Conservation (phyloP, 2,329 filamentous ascomycete species). For the Calycina herbarum region DNA sequence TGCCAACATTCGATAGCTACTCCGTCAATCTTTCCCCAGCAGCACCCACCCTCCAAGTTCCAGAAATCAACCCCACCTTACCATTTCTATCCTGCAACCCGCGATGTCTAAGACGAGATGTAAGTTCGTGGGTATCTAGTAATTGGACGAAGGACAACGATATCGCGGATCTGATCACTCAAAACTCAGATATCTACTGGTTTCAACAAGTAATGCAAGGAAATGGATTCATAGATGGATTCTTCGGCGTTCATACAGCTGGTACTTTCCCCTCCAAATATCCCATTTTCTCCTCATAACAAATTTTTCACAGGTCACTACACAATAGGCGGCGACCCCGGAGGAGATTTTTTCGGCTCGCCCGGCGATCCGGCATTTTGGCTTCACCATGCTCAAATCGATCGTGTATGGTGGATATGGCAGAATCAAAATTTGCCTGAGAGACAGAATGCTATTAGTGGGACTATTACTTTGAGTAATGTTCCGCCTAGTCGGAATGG, state of each 20-base stretch:
- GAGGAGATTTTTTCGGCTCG: conserved; percentile 45
- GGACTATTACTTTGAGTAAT: conserved; percentile 44
- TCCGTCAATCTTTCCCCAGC: conserved; percentile 22
- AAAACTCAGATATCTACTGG: conserved; percentile 11
- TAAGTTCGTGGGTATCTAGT: conserved; percentile 8
- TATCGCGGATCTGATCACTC: conserved; percentile 5
- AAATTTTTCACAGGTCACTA: conserved; percentile 37
- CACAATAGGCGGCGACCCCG: conserved; percentile 46
- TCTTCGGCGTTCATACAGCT: conserved; percentile 10
- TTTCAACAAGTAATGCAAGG: conserved; percentile 9
- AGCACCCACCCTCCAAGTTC: conserved; percentile 10
- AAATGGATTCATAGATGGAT: conserved; percentile 6
- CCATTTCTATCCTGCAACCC: conserved; percentile 11
- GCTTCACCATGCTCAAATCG: conserved; percentile 47
- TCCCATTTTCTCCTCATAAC: background rate
- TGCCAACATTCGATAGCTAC: conserved; percentile 22
- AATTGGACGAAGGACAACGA: conserved; percentile 6
- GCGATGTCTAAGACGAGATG: conserved; percentile 8
- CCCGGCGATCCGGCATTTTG: conserved; percentile 48
- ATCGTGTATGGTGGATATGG: conserved; percentile 49
- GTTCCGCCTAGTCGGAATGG: conserved; percentile 41
- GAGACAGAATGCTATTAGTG: conserved; percentile 31
- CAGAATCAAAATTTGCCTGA: conserved; percentile 45
- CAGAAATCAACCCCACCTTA: conserved; percentile 5
- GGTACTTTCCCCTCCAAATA: conserved; percentile 18